Evolutionary conservation across 192 early-diverging fungal species (phyloP).

Genomic region (Mortierella antarctica): DNA sequence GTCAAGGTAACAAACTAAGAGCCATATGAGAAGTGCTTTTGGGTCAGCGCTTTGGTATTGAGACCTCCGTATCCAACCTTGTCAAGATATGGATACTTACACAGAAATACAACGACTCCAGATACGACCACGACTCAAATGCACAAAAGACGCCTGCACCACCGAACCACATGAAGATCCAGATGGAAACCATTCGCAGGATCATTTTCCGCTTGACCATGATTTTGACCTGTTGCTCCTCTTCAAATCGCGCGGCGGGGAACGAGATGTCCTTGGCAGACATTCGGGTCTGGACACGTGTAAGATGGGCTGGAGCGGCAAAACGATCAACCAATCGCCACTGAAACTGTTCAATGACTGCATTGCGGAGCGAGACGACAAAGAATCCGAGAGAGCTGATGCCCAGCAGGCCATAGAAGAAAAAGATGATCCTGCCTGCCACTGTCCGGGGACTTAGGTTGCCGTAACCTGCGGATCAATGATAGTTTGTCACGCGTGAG

Average conservation of each 20-base stretch:
- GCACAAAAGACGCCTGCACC: conserved; percentile 45
- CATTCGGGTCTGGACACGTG: conserved; percentile 52
- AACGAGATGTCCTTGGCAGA: conserved; percentile 49
- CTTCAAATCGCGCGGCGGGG: conserved; percentile 31
- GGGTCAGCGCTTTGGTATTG: too few species aligned
- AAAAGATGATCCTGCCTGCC: conserved; percentile 33
- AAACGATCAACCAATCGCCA: conserved; percentile 45
- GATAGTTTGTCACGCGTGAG: neutral
- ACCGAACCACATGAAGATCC: conserved; percentile 50
- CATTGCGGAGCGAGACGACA: conserved; percentile 49
- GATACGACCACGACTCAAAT: conserved; percentile 32
- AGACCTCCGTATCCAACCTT: too few species aligned
- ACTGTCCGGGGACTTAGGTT: conserved; percentile 36
- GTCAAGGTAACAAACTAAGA: conserved; percentile 45
- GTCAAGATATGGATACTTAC: conserved; percentile 15
- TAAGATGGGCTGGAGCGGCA: conserved; percentile 42
- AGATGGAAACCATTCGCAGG: conserved; percentile 30
- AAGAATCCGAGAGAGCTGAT: conserved; percentile 50
- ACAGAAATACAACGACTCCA: conserved; percentile 48
- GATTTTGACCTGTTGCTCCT: conserved; percentile 38
- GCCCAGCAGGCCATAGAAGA: conserved; percentile 35
- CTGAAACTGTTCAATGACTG: conserved; percentile 50
- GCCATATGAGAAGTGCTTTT: neutral
- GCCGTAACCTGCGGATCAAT: conserved; percentile 22
- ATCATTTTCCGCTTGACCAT: conserved; percentile 50